These are phyloP conservation scores for Aschersonia sp. DNA, from an alignment of 2,329 filamentous ascomycete genomes.

Conservation along the genomic window DNA sequence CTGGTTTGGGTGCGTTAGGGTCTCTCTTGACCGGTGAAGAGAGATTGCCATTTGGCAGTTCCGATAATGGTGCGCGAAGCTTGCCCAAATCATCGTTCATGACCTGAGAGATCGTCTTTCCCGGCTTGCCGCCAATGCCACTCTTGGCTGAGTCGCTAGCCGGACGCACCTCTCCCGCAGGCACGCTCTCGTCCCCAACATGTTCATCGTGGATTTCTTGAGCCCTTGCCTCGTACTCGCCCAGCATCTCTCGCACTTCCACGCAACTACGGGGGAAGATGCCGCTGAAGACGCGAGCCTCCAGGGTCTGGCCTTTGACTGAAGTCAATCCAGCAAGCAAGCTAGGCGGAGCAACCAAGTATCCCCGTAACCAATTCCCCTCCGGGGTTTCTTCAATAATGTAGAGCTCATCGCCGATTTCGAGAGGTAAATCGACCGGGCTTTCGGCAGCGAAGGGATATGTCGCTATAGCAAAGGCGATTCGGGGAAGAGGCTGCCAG, in stretches of 20 bases:
- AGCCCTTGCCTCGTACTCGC: constrained; percentile 48
- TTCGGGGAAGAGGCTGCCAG: constrained; percentile 92
- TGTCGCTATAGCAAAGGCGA: constrained; percentile 94
- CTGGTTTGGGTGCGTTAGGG: constrained; percentile 57
- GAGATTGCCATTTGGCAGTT: constrained; percentile 26
- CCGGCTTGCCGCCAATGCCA: constrained; percentile 26
- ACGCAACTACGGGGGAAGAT: constrained; percentile 94
- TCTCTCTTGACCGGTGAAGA: constrained; percentile 42
- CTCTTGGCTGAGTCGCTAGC: constrained; percentile 39
- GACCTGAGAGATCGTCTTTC: constrained; percentile 19
- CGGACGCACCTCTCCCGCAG: constrained; percentile 13
- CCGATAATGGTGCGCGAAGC: constrained; percentile 16
- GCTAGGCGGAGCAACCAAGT: constrained; percentile 87
- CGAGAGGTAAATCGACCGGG: constrained; percentile 83
- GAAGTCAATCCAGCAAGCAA: constrained; percentile 84
- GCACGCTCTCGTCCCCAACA: constrained; percentile 15
- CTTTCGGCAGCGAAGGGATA: constrained; percentile 83
- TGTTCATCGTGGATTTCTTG: constrained; percentile 26
- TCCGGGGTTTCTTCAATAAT: constrained; percentile 94
- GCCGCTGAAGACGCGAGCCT: constrained; percentile 94
- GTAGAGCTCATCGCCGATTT: constrained; percentile 96
- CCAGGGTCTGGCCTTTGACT: constrained; percentile 80
- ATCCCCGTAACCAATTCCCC: constrained; percentile 87
- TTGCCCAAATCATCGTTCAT: constrained; percentile 11
- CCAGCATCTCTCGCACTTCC: constrained; percentile 83